phyloP scores from a whole-genome alignment of 2,329 filamentous ascomycete genomes.

The Phialophora verrucosa region DNA sequence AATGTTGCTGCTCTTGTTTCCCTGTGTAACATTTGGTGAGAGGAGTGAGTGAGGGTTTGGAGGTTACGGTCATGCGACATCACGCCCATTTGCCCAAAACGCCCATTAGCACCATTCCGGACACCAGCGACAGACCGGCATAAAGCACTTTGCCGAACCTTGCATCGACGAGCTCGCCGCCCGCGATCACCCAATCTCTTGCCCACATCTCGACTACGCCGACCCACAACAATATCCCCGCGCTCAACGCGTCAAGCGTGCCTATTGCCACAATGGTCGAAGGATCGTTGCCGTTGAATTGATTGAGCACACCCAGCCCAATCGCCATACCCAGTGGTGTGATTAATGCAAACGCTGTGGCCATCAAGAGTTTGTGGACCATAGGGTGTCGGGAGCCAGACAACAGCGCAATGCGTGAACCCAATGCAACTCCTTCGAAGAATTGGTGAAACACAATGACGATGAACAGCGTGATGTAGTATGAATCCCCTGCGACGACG shows the following conservation, averaged over 20 bases:
- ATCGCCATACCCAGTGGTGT: constrained; percentile 83
- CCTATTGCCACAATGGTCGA: constrained; percentile 73
- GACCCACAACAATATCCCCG: constrained; percentile 80
- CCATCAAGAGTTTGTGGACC: constrained; percentile 72
- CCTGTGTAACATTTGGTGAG: too few relatives aligned
- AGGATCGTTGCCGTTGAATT: constrained; percentile 75
- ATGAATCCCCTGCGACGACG: constrained; percentile 57
- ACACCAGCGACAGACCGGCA: neutral
- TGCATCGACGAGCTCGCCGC: constrained; percentile 55
- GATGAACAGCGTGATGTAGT: constrained; percentile 58
- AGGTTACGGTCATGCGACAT: neutral
- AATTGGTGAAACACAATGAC: constrained; percentile 80
- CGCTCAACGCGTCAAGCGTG: constrained; percentile 73
- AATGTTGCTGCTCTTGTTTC: too few relatives aligned
- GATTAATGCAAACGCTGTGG: constrained; percentile 68
- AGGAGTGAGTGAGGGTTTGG: too few relatives aligned
- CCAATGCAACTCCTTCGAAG: constrained; percentile 77
- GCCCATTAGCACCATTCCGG: neutral
- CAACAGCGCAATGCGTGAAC: constrained; percentile 70
- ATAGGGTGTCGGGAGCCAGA: constrained; percentile 49
- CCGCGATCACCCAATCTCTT: constrained; percentile 71
- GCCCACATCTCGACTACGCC: constrained; percentile 81
- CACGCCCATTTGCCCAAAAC: neutral
- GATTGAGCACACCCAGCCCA: constrained; percentile 71
- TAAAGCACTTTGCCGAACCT: neutral